Base-by-base conservation (phyloP, 805 yeast species). In the Ogataea dorogensis region DNA sequence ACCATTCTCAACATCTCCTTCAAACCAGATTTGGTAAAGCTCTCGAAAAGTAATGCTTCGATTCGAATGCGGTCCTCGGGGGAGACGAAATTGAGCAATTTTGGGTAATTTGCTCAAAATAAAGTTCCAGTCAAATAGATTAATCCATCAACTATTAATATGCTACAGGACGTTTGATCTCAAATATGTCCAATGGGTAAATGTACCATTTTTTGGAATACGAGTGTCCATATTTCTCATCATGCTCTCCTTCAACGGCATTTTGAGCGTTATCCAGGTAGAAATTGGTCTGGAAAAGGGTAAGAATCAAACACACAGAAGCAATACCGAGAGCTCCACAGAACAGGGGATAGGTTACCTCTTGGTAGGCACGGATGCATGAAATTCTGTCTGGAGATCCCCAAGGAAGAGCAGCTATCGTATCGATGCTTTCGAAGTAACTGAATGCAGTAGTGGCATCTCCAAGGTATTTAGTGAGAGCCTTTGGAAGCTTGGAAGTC, bases 181-280 rank as follows among this genome's bases (percentile, higher is more conserved):
- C n/a, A n/a, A n/a, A n/a, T n/a, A n/a, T 24, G 31, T 28, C 33
- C 8, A 28, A 10, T 3, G 24, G 8, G 25, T 24, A 29, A n/a
- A 14, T 18, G 33, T 35, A 28, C 33, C 33, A 28, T 23, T 28
- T 28, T 7, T 18, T n/a, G n/a, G n/a, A n/a, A n/a, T n/a, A n/a
- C n/a, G n/a, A n/a, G n/a, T n/a, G n/a, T n/a, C n/a, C n/a, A n/a
- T n/a, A n/a, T n/a, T n/a, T n/a, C n/a, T 35, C 39, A 12, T 29
- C 29, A 15, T 28, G 33, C 16, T 35, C 39, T 5, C 30, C 54
- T 42, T 62, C 65, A 36, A 62, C 50, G 19, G 61, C 61, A 44
- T 64, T 65, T 15, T 64, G 66, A 12, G 50, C 42, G 28, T 64
- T 63, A 29, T 67, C 67, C 31, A 64, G 44, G 40, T 56, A 61